These are phyloP conservation scores for Nepenthes mirabilis DNA, from an alignment of 148 eudicot genomes.

Conservation along the genomic window DNA sequence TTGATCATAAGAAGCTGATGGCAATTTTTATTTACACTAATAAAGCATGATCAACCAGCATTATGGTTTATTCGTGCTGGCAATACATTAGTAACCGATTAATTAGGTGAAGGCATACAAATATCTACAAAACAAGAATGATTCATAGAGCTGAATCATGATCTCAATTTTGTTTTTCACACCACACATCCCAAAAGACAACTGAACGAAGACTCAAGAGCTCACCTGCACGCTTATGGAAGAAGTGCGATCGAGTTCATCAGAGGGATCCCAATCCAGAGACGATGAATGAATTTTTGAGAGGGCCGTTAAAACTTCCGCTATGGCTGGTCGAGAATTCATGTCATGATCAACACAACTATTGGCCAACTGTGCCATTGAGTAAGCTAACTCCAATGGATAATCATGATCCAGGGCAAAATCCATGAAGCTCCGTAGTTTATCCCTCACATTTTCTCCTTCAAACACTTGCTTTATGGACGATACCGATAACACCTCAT, in stretches of 20 bases:
- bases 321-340: slow-evolving; percentile 37
- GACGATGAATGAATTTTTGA: slow-evolving; percentile 54
- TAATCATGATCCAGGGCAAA: slow-evolving; percentile 28
- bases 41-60: too few relatives aligned
- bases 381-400: slow-evolving; percentile 63
- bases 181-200: too few relatives aligned
- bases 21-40: too few relatives aligned
- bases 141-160: too few relatives aligned
- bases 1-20: too few relatives aligned
- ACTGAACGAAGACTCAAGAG: neutral
- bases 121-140: too few relatives aligned
- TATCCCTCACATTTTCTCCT: slow-evolving; percentile 57
- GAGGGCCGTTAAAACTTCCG: slow-evolving; percentile 41
- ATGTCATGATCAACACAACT: slow-evolving; percentile 47
- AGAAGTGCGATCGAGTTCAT: slow-evolving; percentile 32
- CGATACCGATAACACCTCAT: slow-evolving; percentile 11
- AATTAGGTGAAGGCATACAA: too few relatives aligned
- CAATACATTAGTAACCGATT: too few relatives aligned
- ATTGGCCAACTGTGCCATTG: slow-evolving; percentile 52
- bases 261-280: slow-evolving; percentile 74
- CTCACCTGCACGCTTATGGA: slow-evolving; percentile 9
- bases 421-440: slow-evolving; percentile 50
- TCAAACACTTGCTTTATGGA: slow-evolving; percentile 32
- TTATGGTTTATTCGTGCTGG: too few relatives aligned
- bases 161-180: too few relatives aligned